Evolutionary conservation across 2,329 filamentous ascomycete genomes (phyloP).

Genomic region (Cercospora brassicicola): DNA sequence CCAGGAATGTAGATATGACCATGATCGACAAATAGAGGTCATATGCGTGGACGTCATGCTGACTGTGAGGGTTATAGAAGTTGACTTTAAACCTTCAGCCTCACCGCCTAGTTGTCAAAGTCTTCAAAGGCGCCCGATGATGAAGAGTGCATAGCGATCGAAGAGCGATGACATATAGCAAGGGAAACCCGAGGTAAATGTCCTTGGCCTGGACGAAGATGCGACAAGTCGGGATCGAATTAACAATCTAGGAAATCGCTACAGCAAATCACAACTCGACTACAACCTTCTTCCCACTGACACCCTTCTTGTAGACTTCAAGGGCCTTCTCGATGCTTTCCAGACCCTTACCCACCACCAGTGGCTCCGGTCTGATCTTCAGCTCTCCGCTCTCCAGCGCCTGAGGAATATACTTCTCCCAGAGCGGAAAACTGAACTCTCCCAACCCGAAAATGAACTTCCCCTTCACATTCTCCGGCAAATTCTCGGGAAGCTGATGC

Average conservation of each 20-base stretch:
- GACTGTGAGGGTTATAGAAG: neutral
- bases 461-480: conserved; percentile 6
- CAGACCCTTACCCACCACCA: conserved; percentile 6
- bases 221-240: neutral
- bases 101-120: neutral
- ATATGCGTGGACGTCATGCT: neutral
- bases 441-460: conserved; percentile 9
- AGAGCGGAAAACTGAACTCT: conserved; percentile 12
- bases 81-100: neutral
- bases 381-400: conserved; percentile 1
- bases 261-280: conserved; percentile 1
- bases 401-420: conserved; percentile 18
- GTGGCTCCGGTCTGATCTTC: conserved; percentile 7
- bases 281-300: conserved; percentile 18
- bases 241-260: neutral
- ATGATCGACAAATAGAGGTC: neutral
- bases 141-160: neutral
- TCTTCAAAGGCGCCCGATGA: neutral
- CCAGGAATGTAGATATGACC: neutral
- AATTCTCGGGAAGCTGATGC: conserved; percentile 5
- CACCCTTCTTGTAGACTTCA: conserved; percentile 5
- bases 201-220: neutral
- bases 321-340: conserved; percentile 4
- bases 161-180: neutral
- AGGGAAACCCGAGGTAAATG: neutral